Evolutionary conservation across 495 filamentous ascomycete genomes (phyloP).

Genomic region (Tuber indicum): DNA sequence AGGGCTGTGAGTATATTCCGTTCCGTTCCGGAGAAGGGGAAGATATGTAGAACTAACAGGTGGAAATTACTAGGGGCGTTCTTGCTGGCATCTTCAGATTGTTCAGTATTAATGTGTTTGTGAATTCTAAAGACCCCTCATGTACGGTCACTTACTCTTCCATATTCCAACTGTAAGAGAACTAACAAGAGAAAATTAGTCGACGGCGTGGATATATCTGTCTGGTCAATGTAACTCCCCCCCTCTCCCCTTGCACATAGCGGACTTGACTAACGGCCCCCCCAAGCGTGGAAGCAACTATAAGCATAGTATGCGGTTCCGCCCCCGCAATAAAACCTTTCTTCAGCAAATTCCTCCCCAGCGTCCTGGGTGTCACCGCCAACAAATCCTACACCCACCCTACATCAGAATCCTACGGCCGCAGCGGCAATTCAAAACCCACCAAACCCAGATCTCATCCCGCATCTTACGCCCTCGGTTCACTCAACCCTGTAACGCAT

Average conservation of each 20-base stretch:
- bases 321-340: conserved; percentile 16
- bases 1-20: conserved; percentile 8
- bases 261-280: not conserved
- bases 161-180: not conserved
- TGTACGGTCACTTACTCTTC: not conserved
- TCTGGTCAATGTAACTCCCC: conserved; percentile 18
- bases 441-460: not conserved
- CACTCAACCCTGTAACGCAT: not conserved
- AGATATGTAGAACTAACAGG: not conserved
- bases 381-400: not conserved
- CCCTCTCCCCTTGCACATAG: too few species aligned
- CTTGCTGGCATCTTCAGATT: conserved; percentile 12
- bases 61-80: conserved; percentile 7
- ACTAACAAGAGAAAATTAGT: not conserved
- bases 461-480: not conserved
- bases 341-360: conserved; percentile 16
- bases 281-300: conserved; percentile 7
- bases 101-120: not conserved
- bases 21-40: not conserved
- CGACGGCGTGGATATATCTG: conserved; percentile 3
- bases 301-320: conserved; percentile 25
- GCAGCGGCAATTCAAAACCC: not conserved
- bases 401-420: not conserved
- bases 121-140: not conserved
- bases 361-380: conserved; percentile 6